Evolutionary conservation across 345 rosid genomes (phyloP).

Genomic region (Populus ilicifolia): DNA sequence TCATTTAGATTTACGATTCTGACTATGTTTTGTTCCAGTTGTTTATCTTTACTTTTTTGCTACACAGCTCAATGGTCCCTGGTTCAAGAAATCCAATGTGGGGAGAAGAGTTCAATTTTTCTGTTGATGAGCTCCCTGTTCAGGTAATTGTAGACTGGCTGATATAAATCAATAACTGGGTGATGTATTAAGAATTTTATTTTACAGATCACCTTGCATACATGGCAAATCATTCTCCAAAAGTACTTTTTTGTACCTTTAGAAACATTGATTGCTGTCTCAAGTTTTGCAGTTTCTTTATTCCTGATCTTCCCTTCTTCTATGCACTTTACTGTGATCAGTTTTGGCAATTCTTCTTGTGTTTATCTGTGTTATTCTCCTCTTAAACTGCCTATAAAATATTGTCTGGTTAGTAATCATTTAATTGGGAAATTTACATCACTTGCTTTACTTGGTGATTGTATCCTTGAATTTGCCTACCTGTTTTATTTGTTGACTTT

Average conservation of each 20-base stretch:
- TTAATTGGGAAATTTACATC: background rate
- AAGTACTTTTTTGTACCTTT: background rate
- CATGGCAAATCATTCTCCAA: too few species aligned
- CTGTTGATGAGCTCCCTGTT: conserved; percentile 83
- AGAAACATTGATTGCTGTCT: background rate
- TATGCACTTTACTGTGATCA: background rate
- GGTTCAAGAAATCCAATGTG: conserved; percentile 99
- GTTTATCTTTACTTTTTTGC: conserved; percentile 16
- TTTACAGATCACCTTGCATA: background rate
- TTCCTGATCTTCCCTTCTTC: background rate
- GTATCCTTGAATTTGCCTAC: background rate
- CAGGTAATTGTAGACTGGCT: conserved; percentile 43
- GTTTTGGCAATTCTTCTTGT: background rate
- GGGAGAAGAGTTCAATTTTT: conserved; percentile 97
- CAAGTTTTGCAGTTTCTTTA: background rate
- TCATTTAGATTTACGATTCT: too few species aligned
- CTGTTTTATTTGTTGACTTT: too few species aligned
- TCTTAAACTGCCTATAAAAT: background rate
- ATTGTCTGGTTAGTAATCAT: background rate
- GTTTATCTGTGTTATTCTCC: background rate
- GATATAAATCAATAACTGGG: background rate
- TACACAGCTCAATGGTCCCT: conserved; percentile 89
- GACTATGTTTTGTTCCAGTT: background rate
- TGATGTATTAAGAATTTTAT: background rate
- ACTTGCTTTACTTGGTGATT: background rate